phyloP scores from a whole-genome alignment of 192 early-diverging fungal genomes.

The Gaertneriomyces semiglobifer region DNA sequence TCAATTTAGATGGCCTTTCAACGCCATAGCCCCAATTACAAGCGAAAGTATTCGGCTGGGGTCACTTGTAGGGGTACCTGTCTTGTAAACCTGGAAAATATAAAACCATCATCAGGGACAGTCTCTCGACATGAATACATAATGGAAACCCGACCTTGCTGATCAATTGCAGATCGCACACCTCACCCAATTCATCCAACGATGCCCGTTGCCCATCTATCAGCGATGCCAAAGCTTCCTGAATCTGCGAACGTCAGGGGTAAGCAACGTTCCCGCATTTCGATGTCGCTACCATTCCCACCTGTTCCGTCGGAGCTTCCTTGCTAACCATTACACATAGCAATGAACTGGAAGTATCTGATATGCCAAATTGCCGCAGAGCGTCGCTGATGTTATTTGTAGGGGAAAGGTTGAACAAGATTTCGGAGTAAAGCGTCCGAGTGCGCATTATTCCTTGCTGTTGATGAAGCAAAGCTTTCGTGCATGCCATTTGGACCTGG shows the following conservation, averaged over 20 bases:
- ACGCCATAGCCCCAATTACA: slow-evolving; percentile 33
- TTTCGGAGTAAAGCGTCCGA: slow-evolving; percentile 37
- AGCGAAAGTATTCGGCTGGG: slow-evolving; percentile 9
- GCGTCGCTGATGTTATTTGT: slow-evolving; percentile 36
- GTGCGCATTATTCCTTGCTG: slow-evolving; percentile 32
- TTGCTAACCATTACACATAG: slow-evolving; percentile 22
- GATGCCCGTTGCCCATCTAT: slow-evolving; percentile 5
- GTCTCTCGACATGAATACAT: neutral
- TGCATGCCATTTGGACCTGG: slow-evolving; percentile 35
- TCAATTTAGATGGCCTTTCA: slow-evolving; percentile 23
- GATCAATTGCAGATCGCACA: slow-evolving; percentile 11
- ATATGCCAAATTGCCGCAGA: slow-evolving; percentile 33
- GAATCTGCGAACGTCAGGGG: neutral
- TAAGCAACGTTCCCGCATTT: neutral
- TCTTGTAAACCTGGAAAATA: slow-evolving; percentile 20
- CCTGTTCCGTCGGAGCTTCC: slow-evolving; percentile 14
- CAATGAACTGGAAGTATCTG: slow-evolving; percentile 23
- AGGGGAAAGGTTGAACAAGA: slow-evolving; percentile 45
- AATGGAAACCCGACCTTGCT: slow-evolving; percentile 13
- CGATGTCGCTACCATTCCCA: neutral
- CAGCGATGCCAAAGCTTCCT: slow-evolving; percentile 1
- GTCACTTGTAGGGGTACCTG: neutral
- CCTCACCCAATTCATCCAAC: neutral
- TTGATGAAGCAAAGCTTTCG: slow-evolving; percentile 33
- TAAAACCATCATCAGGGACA: neutral